Percentiles rank a stretch among this genome's conserved stretches.
Conservation (phyloP, 768 basidiomycete species). For the Termitomyces sp. region DNA sequence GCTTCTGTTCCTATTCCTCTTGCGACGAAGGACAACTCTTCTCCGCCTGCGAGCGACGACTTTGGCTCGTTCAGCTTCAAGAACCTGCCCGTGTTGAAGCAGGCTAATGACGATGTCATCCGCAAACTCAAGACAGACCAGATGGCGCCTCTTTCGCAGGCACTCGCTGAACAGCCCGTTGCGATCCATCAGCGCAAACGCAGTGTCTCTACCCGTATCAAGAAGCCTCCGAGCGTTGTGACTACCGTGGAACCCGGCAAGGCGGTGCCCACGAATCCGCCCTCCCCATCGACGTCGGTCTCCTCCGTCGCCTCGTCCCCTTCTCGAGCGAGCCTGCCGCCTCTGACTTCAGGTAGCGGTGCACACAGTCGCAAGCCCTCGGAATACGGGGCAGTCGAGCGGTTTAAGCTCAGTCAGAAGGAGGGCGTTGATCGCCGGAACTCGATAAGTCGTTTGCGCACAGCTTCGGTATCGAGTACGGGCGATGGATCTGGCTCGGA, state of each 20-base stretch:
- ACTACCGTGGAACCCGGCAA: constrained; percentile 59
- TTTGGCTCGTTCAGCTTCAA: constrained; percentile 99
- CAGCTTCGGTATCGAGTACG: constrained; percentile 78
- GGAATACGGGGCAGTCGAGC: constrained; percentile 81
- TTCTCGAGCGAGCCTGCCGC: constrained; percentile 67
- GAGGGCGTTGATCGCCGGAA: constrained; percentile 73
- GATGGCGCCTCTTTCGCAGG: constrained; percentile 69
- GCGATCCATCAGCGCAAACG: constrained; percentile 60
- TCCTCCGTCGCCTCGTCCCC: constrained; percentile 90
- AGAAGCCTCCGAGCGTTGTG: constrained; percentile 77
- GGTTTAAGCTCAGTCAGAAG: constrained; percentile 80
- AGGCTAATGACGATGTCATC: constrained; percentile 98
- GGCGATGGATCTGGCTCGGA: constrained; percentile 80
- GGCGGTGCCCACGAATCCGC: constrained; percentile 64
- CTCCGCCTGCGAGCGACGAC: constrained; percentile 74
- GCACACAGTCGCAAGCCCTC: constrained; percentile 82
- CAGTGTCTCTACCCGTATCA: constrained; percentile 77
- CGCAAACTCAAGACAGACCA: constrained; percentile 92
- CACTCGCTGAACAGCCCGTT: constrained; percentile 55
- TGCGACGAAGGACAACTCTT: constrained; percentile 29
- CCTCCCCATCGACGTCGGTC: constrained; percentile 88
- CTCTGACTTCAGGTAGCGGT: constrained; percentile 63
- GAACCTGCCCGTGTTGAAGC: constrained; percentile 92
- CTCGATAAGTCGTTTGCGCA: constrained; percentile 83
- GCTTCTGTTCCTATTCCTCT: constrained; percentile 40